These are phyloP conservation scores for Lactifluus piperatus DNA, from an alignment of 768 basidiomycete species.

Conservation along the genomic window DNA sequence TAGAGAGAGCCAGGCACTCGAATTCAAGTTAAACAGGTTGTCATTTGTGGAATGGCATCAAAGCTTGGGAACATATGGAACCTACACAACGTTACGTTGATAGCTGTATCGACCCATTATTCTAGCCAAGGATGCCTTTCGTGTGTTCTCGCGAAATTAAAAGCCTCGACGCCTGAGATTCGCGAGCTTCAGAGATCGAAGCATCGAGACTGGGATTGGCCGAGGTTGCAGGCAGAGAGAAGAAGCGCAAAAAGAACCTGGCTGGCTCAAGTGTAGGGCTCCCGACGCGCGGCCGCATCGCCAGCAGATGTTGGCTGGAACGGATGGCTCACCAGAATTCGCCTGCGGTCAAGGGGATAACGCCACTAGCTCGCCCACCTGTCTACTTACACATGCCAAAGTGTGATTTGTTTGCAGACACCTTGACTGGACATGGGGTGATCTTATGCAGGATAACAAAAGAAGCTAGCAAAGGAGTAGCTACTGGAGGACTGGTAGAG, in stretches of 20 bases:
- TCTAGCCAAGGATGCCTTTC: not conserved
- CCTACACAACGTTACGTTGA: too few species aligned
- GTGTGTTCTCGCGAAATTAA: not conserved
- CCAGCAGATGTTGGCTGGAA: not conserved
- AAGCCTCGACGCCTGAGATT: not conserved
- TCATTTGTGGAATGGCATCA: not conserved
- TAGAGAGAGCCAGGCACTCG: not conserved
- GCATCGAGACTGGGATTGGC: not conserved
- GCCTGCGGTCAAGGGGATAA: not conserved
- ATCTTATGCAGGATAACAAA: not conserved
- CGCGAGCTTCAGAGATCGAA: not conserved
- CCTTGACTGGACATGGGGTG: not conserved
- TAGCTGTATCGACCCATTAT: not conserved
- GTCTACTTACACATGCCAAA: not conserved
- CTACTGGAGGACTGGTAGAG: not conserved
- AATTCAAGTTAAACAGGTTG: not conserved
- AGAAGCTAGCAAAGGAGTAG: not conserved
- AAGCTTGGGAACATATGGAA: not conserved
- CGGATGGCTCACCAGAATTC: not conserved
- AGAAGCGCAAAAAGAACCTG: too few species aligned
- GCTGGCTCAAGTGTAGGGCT: too few species aligned
- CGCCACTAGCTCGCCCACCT: not conserved
- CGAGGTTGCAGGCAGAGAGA: too few species aligned
- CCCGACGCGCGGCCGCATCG: too few species aligned
- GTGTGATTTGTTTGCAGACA: not conserved